These are phyloP conservation scores for Chlamydomonas schloesseri DNA, from an alignment of 139 green algal species.

Conservation along the genomic window DNA sequence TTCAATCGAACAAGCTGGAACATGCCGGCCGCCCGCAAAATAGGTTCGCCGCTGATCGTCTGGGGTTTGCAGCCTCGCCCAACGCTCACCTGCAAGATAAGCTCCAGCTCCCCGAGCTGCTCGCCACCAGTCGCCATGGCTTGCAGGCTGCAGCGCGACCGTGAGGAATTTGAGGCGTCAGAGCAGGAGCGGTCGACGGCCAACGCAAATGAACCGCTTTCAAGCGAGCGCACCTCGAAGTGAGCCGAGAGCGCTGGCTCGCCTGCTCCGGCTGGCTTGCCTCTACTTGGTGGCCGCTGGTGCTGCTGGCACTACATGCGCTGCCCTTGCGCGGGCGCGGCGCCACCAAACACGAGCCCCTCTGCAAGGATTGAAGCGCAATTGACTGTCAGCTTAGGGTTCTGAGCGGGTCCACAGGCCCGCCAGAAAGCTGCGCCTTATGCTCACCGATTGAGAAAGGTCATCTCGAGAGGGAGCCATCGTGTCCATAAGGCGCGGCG, in stretches of 20 bases:
- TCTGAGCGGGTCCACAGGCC: too few relatives aligned
- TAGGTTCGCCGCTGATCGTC: not conserved
- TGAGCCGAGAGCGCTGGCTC: not conserved
- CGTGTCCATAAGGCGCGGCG: too few relatives aligned
- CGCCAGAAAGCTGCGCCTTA: too few relatives aligned
- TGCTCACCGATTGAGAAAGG: too few relatives aligned
- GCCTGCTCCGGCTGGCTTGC: too few relatives aligned
- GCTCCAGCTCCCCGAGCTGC: constrained; percentile 27
- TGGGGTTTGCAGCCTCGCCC: not conserved
- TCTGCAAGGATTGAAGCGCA: too few relatives aligned
- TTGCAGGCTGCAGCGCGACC: constrained; percentile 26
- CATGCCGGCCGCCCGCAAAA: not conserved
- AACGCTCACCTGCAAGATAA: constrained; percentile 17
- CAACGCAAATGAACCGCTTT: not conserved
- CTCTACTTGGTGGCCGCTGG: too few relatives aligned
- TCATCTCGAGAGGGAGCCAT: too few relatives aligned
- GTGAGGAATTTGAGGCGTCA: not conserved
- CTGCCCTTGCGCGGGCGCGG: too few relatives aligned
- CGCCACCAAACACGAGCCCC: too few relatives aligned
- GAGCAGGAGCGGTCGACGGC: not conserved
- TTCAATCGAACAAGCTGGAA: not conserved
- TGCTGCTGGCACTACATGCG: too few relatives aligned
- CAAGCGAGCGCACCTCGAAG: not conserved
- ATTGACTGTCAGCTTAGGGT: too few relatives aligned
- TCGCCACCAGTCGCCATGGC: constrained; percentile 1